Conservation (phyloP, 192 early-diverging fungal genomes). For the Linnemannia elongata region DNA sequence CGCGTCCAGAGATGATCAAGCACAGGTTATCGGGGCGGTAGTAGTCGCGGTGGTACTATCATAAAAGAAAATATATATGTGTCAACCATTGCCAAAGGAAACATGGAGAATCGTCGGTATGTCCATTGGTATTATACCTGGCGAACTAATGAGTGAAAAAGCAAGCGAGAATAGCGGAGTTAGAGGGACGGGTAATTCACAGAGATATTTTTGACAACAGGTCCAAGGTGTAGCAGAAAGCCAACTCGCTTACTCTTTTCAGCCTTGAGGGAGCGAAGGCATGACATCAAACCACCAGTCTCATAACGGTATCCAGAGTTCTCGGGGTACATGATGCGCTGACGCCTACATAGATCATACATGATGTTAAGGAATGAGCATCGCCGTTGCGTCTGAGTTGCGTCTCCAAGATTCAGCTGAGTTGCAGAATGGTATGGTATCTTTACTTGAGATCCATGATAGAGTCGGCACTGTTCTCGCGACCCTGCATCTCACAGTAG, state of each 20-base stretch:
- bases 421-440: neutral
- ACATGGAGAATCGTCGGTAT: neutral
- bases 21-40: conserved; percentile 75
- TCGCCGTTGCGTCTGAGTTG: neutral
- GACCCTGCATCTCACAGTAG: conserved; percentile 76
- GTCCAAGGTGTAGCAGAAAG: too few species aligned
- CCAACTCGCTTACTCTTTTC: conserved; percentile 64
- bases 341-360: conserved; percentile 27
- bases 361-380: neutral
- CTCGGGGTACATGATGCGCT: conserved; percentile 69
- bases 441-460: conserved; percentile 59
- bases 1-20: conserved; percentile 67
- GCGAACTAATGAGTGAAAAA: conserved; percentile 23
- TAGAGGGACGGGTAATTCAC: neutral
- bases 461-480: conserved; percentile 61
- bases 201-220: neutral
- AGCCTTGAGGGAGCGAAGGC: conserved; percentile 65
- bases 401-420: neutral
- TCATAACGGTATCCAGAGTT: conserved; percentile 72
- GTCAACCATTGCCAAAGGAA: neutral
- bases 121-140: conserved; percentile 19
- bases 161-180: neutral
- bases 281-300: conserved; percentile 73
- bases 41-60: conserved; percentile 68
- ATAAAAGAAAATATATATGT: neutral